A percentile compares a stretch with the other conserved stretches of the same genome.
These are phyloP conservation scores for Termitomyces sp. DNA, from an alignment of 768 basidiomycete genomes.

Conservation along the genomic window DNA sequence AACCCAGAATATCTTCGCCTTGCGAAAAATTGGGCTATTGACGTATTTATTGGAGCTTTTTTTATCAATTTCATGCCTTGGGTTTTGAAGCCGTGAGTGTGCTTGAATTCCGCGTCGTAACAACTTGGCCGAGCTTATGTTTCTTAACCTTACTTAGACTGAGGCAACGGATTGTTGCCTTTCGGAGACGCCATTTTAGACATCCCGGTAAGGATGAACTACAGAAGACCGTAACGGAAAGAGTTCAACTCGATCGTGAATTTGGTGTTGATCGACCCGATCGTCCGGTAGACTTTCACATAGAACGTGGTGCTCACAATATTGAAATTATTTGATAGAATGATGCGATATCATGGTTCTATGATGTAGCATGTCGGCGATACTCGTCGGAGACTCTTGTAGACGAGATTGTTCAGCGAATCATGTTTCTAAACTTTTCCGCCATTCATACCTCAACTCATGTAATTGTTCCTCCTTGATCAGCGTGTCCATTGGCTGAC, in stretches of 20 bases:
- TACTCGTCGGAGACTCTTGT: not conserved
- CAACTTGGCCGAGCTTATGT: too few species aligned
- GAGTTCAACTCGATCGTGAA: not conserved
- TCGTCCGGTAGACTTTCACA: not conserved
- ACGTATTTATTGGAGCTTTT: constrained; percentile 1
- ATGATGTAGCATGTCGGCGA: not conserved
- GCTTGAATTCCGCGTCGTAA: too few species aligned
- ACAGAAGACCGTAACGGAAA: not conserved
- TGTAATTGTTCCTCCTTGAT: not conserved
- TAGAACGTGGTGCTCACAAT: too few species aligned
- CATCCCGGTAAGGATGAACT: not conserved
- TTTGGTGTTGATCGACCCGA: not conserved
- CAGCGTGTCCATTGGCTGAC: too few species aligned
- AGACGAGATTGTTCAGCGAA: not conserved
- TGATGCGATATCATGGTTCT: not conserved
- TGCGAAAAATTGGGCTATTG: not conserved
- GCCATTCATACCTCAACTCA: not conserved
- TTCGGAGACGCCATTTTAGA: not conserved
- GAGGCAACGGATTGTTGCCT: not conserved
- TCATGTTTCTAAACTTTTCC: constrained; percentile 1
- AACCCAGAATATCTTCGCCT: not conserved
- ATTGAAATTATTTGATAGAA: not conserved
- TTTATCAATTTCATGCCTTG: constrained; percentile 3
- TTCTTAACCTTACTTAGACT: not conserved
- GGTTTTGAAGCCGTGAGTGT: constrained; percentile 3